Base-by-base conservation (phyloP, 768 basidiomycete genomes). In the Pisolithus microcarpus region DNA sequence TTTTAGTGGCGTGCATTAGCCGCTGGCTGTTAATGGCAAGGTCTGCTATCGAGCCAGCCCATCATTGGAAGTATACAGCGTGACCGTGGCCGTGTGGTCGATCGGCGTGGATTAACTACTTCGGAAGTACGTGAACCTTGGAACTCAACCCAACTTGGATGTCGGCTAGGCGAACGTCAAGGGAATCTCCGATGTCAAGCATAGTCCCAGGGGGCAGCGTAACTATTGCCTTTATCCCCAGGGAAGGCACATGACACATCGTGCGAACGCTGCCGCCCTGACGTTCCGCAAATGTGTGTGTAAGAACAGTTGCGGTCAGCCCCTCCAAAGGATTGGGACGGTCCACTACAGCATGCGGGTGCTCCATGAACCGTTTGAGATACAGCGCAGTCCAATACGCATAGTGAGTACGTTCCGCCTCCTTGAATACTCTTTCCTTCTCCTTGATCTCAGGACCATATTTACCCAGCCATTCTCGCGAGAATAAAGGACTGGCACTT, bases 401-500 rank as follows among this genome's bases (percentile, higher is more conserved):
- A 21, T 65, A 38, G 49, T 80, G 71, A 2, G 53, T 56, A 18
- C 60, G 56, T 19, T 71, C 61, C 7, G 63, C 56, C 5, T 66
- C 61, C 49, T 63, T 69, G 39, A 56, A 45, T 30, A 63, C 57
- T 34, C 57, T 64, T 49, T 82, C 78, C 40, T 58, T 61, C 26
- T 59, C 56, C 42, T 61, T 64, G 36, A 76, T 59, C 37, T 75
- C 62, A 1, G 66, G 56, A 8, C 67, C 72, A 50, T 79, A 71
- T 10, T 61, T 64, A 58, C 68, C 62, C 60, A 90, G 57, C 65
- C 75, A 76, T 28, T 71, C 67, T 3, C 58, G 44, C 28, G 70
- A 70, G 58, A 87, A 83, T 4, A 74, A 64, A 4, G 75, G 70
- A 43, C 50, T 51, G 5, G 72, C 65, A 36, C 51, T 56, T 7